Percentiles rank a stretch among this genome's conserved stretches.
These are phyloP conservation scores for Pichia kudriavzevii DNA, from an alignment of 1,139 yeast species.

Conservation along the genomic window DNA sequence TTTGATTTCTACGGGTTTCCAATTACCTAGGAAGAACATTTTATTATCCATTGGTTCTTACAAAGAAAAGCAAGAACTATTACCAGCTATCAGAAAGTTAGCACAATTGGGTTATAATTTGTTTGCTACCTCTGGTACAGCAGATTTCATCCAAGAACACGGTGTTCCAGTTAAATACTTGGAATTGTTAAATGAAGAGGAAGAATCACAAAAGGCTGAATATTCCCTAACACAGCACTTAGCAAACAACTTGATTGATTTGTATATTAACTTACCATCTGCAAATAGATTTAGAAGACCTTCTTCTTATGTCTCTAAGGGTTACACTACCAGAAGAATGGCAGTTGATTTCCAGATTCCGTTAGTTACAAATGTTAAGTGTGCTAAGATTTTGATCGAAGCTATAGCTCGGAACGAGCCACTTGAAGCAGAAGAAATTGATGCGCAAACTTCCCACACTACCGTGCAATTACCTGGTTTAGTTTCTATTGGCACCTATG, in stretches of 20 bases:
- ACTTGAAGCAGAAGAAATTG: slow-evolving; percentile 67
- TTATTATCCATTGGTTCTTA: slow-evolving; percentile 93
- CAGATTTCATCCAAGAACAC: slow-evolving; percentile 95
- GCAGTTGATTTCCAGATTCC: slow-evolving; percentile 99
- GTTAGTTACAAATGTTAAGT: slow-evolving; percentile 92
- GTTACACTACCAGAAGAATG: slow-evolving; percentile 98
- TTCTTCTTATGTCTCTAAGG: slow-evolving; percentile 94
- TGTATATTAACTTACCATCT: slow-evolving; percentile 94
- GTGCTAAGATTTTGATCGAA: slow-evolving; percentile 92
- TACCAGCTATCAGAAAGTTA: slow-evolving; percentile 80
- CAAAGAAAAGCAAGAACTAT: slow-evolving; percentile 89
- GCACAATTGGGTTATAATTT: slow-evolving; percentile 80
- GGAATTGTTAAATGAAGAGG: slow-evolving; percentile 64
- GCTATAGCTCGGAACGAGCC: slow-evolving; percentile 71
- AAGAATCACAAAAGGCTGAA: slow-evolving; percentile 80
- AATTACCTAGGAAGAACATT: slow-evolving; percentile 90
- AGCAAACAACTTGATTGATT: slow-evolving; percentile 92
- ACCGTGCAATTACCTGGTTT: slow-evolving; percentile 82
- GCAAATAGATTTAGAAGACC: slow-evolving; percentile 98
- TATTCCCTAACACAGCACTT: slow-evolving; percentile 93
- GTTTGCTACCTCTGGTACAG: slow-evolving; percentile 98
- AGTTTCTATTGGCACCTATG: slow-evolving; percentile 72
- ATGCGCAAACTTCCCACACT: slow-evolving; percentile 86
- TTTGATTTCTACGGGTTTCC: slow-evolving; percentile 89
- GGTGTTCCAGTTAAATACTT: slow-evolving; percentile 89